phyloP scores from a whole-genome alignment of 495 filamentous ascomycete genomes.

The Schizothecium vesticola region DNA sequence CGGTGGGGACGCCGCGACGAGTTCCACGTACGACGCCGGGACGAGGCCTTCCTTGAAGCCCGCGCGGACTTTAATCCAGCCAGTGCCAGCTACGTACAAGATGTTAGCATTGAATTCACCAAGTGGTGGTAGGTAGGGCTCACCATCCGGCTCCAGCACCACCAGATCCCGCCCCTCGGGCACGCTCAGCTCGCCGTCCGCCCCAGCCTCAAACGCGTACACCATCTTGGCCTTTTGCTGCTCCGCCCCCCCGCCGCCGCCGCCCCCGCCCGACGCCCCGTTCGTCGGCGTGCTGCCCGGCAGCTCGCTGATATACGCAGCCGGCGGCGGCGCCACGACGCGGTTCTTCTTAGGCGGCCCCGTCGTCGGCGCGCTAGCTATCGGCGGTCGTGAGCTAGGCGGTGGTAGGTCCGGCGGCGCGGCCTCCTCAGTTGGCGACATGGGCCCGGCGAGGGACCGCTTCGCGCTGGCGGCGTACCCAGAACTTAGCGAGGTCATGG shows the following conservation, averaged over 20 bases:
- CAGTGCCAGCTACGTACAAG: constrained; percentile 66
- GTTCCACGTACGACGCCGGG: constrained; percentile 65
- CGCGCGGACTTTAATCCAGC: constrained; percentile 78
- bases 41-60: constrained; percentile 74
- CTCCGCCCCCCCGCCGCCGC: constrained; percentile 36
- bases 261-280: constrained; percentile 20
- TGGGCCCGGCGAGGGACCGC: constrained; percentile 61
- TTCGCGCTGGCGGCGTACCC: constrained; percentile 78
- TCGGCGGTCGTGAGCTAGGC: constrained; percentile 25
- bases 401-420: constrained; percentile 32
- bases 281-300: constrained; percentile 42
- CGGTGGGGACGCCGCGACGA: constrained; percentile 30
- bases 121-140: constrained; percentile 19
- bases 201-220: constrained; percentile 74
- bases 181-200: constrained; percentile 74
- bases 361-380: constrained; percentile 17
- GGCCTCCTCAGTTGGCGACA: constrained; percentile 43
- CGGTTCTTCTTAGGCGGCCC: constrained; percentile 53
- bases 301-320: constrained; percentile 66
- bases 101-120: not conserved
- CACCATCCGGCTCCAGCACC: constrained; percentile 86
- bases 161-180: constrained; percentile 68
- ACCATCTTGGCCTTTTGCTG: constrained; percentile 75
- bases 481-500: constrained; percentile 88
- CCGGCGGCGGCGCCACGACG: constrained; percentile 80